phyloP scores from a whole-genome alignment of 2,329 filamentous ascomycete genomes.

The Phoma sp. region DNA sequence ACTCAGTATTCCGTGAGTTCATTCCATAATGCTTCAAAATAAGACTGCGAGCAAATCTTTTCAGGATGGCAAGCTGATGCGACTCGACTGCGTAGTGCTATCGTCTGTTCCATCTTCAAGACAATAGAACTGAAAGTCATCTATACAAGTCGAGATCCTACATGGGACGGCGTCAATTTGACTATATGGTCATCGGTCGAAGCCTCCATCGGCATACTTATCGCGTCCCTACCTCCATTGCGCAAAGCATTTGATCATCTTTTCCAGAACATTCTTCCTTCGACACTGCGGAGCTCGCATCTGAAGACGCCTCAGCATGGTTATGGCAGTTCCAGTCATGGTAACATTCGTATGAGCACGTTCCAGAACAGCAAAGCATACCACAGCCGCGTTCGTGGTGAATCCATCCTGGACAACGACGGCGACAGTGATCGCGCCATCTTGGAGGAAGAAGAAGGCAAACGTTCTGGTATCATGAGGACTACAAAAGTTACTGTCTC shows the following conservation, averaged over 20 bases:
- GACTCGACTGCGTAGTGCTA: constrained; percentile 24
- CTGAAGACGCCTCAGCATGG: too few relatives aligned
- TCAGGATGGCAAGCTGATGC: too few relatives aligned
- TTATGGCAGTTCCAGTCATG: too few relatives aligned
- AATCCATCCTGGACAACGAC: too few relatives aligned
- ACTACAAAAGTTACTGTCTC: constrained; percentile 14
- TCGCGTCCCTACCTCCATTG: constrained; percentile 31
- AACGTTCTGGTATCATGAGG: constrained; percentile 27
- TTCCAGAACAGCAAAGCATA: too few relatives aligned
- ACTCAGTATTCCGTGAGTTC: constrained; percentile 36
- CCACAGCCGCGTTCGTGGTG: too few relatives aligned
- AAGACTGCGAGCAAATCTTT: neutral
- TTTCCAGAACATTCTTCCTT: constrained; percentile 24
- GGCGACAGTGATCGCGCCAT: too few relatives aligned
- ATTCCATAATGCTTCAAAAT: too few relatives aligned
- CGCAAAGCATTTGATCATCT: constrained; percentile 31
- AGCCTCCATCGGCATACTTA: constrained; percentile 27
- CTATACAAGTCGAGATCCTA: constrained; percentile 28
- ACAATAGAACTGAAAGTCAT: constrained; percentile 31
- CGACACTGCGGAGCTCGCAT: constrained; percentile 1
- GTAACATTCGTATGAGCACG: too few relatives aligned
- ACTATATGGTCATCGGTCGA: constrained; percentile 34
- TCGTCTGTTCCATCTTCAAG: constrained; percentile 38
- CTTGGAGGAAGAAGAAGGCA: too few relatives aligned
- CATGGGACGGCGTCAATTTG: constrained; percentile 32